Evolutionary conservation across 2,329 filamentous ascomycete species (phyloP), one percentile per base, ranked within the genome.

Genomic region (Botrytis fabae): DNA sequence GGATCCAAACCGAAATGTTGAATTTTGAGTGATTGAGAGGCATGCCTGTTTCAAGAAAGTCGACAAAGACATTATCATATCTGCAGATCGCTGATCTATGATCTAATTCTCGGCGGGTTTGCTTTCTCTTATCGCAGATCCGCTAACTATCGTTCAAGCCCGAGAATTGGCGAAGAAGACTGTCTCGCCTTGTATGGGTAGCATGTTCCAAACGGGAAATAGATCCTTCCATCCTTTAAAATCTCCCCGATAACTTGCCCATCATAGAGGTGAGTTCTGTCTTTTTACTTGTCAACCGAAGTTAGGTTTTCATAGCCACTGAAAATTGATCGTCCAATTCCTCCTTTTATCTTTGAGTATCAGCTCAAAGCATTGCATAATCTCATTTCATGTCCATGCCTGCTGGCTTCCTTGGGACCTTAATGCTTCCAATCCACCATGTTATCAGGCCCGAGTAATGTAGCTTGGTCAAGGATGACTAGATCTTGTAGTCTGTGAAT

Each of bases 81-180:
- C 35, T 69, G 63, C 70, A 69, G 51, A 72, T 69, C 70, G 22
- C 38, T 16, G 38, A 59, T 60, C 60, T 32, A 68, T 61, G 42
- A 40, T 64, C 54, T 25, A 44, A 35, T 71, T 40, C 46, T 54
- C 32, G 32, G 69, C n/a, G 22, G 44, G 10, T 20, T 62, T 51
- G 32, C 59, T 42, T 51, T 32, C 42, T 38, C 16, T 71, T 18
- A 63, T 64, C 44, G 46, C 54, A 46, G 54, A 46, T 61, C 28
- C 18, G 65, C 46, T 44, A 46, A 65, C 18, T 20, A 70, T 54
- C 25, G 65, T 1, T 20, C 59, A 71, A 57, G 35, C 48, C 28
- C 18, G 10, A 42, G 65, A n/a, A 32, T 69, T 68, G 35, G 48
- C 18, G n/a, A 66, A 54, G 46, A 46, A 46, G 35, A 32, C 57